These are phyloP conservation scores for Hypoxylon sp. DNA, from an alignment of 2,329 filamentous ascomycete species.

Conservation along the genomic window DNA sequence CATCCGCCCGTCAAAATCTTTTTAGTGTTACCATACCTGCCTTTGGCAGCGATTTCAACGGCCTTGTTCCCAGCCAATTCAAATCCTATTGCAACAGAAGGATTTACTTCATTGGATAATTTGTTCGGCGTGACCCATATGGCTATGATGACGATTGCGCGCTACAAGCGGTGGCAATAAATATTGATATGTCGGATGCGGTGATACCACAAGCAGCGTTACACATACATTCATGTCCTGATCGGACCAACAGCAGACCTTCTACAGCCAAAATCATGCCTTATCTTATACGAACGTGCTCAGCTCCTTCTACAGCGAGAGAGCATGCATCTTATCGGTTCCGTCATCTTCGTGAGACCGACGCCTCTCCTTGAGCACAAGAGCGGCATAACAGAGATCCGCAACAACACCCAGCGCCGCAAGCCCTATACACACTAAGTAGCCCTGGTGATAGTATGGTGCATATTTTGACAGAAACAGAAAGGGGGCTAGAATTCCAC, in stretches of 20 bases:
- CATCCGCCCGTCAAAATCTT: too few species aligned
- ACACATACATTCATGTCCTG: not conserved
- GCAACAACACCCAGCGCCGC: not conserved
- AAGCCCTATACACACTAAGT: slow-evolving; percentile 16
- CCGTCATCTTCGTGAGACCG: not conserved
- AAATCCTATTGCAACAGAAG: too few species aligned
- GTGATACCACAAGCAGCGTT: too few species aligned
- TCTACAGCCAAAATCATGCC: not conserved
- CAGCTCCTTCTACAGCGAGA: not conserved
- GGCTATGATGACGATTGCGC: too few species aligned
- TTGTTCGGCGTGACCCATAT: too few species aligned
- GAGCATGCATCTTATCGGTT: not conserved
- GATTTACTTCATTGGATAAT: too few species aligned
- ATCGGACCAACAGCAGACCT: not conserved
- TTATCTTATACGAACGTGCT: not conserved
- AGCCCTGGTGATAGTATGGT: slow-evolving; percentile 24
- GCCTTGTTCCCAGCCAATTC: too few species aligned
- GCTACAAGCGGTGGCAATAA: too few species aligned
- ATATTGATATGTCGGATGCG: too few species aligned
- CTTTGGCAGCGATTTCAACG: too few species aligned
- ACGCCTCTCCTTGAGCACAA: not conserved
- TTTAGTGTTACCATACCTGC: too few species aligned
- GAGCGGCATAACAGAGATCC: not conserved
- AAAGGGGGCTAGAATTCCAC: slow-evolving; percentile 56
- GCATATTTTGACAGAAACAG: slow-evolving; percentile 46